Evolutionary conservation across 176 grass and related monocot genomes (phyloP).

Genomic region (Alopecurus myosuroides): DNA sequence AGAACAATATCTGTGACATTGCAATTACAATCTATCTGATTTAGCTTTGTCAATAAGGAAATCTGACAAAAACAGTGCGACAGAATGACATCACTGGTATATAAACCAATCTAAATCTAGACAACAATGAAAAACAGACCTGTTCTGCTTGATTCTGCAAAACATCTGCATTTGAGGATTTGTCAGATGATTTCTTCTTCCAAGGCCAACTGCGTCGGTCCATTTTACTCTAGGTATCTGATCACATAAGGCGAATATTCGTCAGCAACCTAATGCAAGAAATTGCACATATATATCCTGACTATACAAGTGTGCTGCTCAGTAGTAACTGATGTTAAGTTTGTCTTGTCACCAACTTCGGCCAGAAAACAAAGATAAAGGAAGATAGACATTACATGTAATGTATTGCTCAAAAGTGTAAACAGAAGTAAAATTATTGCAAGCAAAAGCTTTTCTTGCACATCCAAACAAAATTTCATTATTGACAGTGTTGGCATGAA

Average conservation of each 20-base stretch:
- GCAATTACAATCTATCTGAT: not conserved
- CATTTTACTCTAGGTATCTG: constrained; percentile 48
- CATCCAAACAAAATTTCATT: not conserved
- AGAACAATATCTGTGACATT: not conserved
- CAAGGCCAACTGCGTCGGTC: constrained; percentile 97
- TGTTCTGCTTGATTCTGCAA: constrained; percentile 49
- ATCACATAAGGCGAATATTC: constrained; percentile 3
- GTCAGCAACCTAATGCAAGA: constrained; percentile 6
- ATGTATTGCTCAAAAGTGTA: not conserved
- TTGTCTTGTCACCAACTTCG: not conserved
- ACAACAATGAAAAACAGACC: constrained; percentile 43
- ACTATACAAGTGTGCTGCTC: not conserved
- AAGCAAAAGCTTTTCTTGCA: not conserved
- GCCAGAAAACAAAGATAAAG: not conserved
- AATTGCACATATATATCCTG: not conserved
- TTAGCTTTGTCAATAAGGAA: not conserved
- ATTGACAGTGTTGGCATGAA: not conserved
- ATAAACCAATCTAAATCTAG: constrained; percentile 1
- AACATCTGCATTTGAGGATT: constrained; percentile 44
- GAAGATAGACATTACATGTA: not conserved
- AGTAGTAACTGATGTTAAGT: not conserved
- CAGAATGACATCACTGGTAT: not conserved
- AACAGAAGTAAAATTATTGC: not conserved
- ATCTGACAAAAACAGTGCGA: not conserved
- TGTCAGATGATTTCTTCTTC: constrained; percentile 99